Percentiles rank a stretch among this genome's conserved stretches.
Evolutionary conservation across 306 rosid species (phyloP).

Genomic region (Alnus glutinosa): DNA sequence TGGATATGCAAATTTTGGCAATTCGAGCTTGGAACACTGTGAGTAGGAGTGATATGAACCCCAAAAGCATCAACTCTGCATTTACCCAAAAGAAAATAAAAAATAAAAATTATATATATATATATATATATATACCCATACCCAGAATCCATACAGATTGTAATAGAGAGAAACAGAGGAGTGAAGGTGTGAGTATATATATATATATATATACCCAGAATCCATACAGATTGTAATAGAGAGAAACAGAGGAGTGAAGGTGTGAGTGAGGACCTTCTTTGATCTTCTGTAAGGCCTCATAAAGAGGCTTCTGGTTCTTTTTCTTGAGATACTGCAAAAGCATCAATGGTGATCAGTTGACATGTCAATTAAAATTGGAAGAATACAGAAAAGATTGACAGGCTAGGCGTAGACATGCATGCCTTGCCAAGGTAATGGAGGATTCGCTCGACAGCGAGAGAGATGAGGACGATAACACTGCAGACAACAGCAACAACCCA

Average conservation of each 20-base stretch:
- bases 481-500: conserved; percentile 44
- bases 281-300: conserved; percentile 39
- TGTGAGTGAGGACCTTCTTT: conserved; percentile 33
- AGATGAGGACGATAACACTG: conserved; percentile 33
- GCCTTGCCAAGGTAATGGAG: conserved; percentile 37
- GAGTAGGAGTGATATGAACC: conserved; percentile 40
- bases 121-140: too few relatives aligned
- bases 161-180: too few relatives aligned
- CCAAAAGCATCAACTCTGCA: conserved; percentile 44
- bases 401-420: background rate
- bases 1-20: conserved; percentile 27
- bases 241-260: background rate
- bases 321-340: conserved; percentile 34
- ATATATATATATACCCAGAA: too few relatives aligned
- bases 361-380: too few relatives aligned
- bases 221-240: too few relatives aligned
- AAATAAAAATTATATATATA: too few relatives aligned
- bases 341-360: background rate
- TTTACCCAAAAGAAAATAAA: too few relatives aligned
- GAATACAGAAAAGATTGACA: too few relatives aligned
- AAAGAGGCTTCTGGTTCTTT: conserved; percentile 41
- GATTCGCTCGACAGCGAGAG: conserved; percentile 29
- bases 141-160: too few relatives aligned
- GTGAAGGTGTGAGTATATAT: too few relatives aligned
- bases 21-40: conserved; percentile 32